Evolutionary conservation across 1,284 basidiomycete genomes (phyloP).

Genomic region (Pascua guehoae): DNA sequence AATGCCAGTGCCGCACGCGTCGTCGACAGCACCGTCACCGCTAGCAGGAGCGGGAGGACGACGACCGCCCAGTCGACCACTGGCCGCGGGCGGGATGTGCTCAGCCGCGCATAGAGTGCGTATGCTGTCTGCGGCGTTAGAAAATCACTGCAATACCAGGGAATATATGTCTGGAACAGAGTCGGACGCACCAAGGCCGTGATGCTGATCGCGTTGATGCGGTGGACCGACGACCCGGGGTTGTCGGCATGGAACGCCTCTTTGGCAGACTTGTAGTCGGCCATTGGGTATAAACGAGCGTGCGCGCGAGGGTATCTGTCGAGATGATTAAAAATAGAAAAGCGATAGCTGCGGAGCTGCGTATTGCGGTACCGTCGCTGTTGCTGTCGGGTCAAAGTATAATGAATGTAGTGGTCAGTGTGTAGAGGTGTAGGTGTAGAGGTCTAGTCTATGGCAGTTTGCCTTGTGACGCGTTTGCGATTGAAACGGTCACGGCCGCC

Average conservation of each 20-base stretch:
- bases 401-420: too few species aligned
- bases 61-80: constrained; percentile 63
- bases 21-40: constrained; percentile 69
- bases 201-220: constrained; percentile 69
- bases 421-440: too few species aligned
- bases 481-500: too few species aligned
- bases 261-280: constrained; percentile 73
- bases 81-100: constrained; percentile 48
- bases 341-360: too few species aligned
- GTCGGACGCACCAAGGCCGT: constrained; percentile 65
- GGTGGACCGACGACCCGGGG: constrained; percentile 69
- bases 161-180: not conserved
- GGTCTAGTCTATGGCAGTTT: too few species aligned
- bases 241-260: constrained; percentile 81
- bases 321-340: not conserved
- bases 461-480: too few species aligned
- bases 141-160: too few species aligned
- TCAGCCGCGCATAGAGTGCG: constrained; percentile 57
- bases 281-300: constrained; percentile 12
- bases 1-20: constrained; percentile 54
- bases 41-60: constrained; percentile 70
- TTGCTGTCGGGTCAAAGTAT: too few species aligned
- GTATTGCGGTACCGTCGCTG: too few species aligned
- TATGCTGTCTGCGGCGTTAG: constrained; percentile 60
- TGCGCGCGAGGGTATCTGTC: not conserved